Conservation (phyloP, 805 yeast species). For the Cyberlindnera galapagoensis region DNA sequence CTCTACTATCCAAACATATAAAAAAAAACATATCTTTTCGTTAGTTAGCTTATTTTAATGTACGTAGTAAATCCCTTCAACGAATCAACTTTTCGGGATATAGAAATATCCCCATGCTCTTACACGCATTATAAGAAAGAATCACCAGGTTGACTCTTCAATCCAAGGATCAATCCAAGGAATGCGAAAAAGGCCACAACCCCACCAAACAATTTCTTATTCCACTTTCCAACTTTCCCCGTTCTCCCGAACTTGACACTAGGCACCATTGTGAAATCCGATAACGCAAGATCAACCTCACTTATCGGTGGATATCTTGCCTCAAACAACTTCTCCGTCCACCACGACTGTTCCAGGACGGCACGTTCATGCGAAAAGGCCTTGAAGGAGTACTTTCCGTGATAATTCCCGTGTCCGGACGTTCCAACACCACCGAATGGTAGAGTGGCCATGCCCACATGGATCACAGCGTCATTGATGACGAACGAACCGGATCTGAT, state of each 20-base stretch:
- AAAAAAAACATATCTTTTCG: too few relatives aligned
- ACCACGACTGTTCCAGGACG: slow-evolving; percentile 53
- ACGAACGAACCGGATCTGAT: slow-evolving; percentile 49
- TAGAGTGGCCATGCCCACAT: slow-evolving; percentile 56
- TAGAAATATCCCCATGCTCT: too few relatives aligned
- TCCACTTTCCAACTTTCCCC: slow-evolving; percentile 26
- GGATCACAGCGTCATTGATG: slow-evolving; percentile 65
- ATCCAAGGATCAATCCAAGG: slow-evolving; percentile 15
- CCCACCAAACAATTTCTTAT: slow-evolving; percentile 11
- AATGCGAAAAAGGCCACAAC: slow-evolving; percentile 6
- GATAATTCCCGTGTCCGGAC: slow-evolving; percentile 81
- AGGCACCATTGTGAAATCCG: slow-evolving; percentile 25
- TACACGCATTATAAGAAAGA: too few relatives aligned
- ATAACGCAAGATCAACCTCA: slow-evolving; percentile 25
- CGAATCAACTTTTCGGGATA: too few relatives aligned
- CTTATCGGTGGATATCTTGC: slow-evolving; percentile 63
- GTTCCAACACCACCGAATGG: slow-evolving; percentile 92
- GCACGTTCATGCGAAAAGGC: slow-evolving; percentile 77
- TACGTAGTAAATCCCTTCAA: too few relatives aligned
- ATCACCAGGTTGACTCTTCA: slow-evolving; percentile 5
- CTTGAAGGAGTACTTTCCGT: slow-evolving; percentile 59
- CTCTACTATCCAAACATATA: too few relatives aligned
- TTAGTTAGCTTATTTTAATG: too few relatives aligned
- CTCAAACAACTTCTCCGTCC: slow-evolving; percentile 53
- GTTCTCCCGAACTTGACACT: slow-evolving; percentile 31